phyloP scores from a whole-genome alignment of 2,329 filamentous ascomycete species.

The Aspergillus sp. region DNA sequence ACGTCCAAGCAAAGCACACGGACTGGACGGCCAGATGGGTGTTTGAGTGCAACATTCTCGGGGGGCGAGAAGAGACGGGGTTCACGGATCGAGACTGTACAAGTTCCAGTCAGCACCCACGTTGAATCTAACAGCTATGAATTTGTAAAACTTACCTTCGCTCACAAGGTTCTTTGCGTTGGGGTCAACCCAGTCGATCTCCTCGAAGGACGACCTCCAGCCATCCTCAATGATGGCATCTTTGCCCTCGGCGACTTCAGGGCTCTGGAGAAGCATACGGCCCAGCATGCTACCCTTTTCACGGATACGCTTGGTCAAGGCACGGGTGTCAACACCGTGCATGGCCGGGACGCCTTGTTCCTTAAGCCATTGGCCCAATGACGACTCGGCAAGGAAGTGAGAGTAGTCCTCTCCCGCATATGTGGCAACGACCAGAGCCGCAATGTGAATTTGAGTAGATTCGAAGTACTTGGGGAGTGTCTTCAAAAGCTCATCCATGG shows the following conservation, averaged over 20 bases:
- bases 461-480: slow-evolving; percentile 92
- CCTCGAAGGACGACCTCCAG: slow-evolving; percentile 63
- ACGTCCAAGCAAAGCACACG: slow-evolving; percentile 93
- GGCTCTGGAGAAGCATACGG: slow-evolving; percentile 72
- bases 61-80: slow-evolving; percentile 82
- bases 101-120: slow-evolving; percentile 27
- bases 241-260: slow-evolving; percentile 36
- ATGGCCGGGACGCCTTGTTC: slow-evolving; percentile 92
- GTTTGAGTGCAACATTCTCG: slow-evolving; percentile 66
- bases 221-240: slow-evolving; percentile 40
- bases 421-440: slow-evolving; percentile 82
- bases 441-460: slow-evolving; percentile 85
- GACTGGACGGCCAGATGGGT: slow-evolving; percentile 80
- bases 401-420: slow-evolving; percentile 95
- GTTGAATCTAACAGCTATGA: not conserved
- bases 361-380: slow-evolving; percentile 90
- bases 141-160: slow-evolving; percentile 64
- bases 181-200: slow-evolving; percentile 83
- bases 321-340: slow-evolving; percentile 89
- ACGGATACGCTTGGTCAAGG: slow-evolving; percentile 89
- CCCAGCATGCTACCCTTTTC: slow-evolving; percentile 96
- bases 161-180: slow-evolving; percentile 90
- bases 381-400: slow-evolving; percentile 86
- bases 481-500: slow-evolving; percentile 76
- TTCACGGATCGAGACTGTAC: slow-evolving; percentile 76